These are phyloP conservation scores for Alternaria angustiovoidea DNA, from an alignment of 2,329 filamentous ascomycete genomes.

Conservation along the genomic window DNA sequence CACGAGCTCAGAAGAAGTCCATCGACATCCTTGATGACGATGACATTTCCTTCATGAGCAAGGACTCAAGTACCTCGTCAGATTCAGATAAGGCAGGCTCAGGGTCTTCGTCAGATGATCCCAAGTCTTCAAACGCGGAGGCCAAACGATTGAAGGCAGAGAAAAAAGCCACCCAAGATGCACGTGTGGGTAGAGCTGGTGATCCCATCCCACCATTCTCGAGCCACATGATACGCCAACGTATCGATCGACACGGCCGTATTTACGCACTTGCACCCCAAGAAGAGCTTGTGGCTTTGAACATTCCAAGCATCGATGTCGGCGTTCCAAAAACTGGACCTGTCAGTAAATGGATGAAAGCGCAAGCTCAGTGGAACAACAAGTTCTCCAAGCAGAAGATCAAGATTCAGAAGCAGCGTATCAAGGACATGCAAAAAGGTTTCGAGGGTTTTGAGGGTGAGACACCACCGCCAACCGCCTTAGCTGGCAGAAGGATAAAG, in stretches of 20 bases:
- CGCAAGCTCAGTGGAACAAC: conserved; percentile 75
- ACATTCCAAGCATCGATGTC: conserved; percentile 70
- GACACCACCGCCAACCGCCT: conserved; percentile 80
- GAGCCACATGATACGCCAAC: conserved; percentile 90
- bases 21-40: conserved; percentile 87
- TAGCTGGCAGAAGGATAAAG: conserved; percentile 73
- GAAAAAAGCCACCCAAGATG: conserved; percentile 18
- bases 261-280: conserved; percentile 73
- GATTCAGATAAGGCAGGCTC: conserved; percentile 21
- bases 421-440: conserved; percentile 75
- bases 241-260: conserved; percentile 79
- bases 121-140: conserved; percentile 23
- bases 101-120: conserved; percentile 35
- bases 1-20: conserved; percentile 77
- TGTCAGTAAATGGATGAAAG: conserved; percentile 81
- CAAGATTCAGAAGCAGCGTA: conserved; percentile 75
- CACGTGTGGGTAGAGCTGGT: conserved; percentile 79
- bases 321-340: conserved; percentile 82
- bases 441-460: conserved; percentile 77
- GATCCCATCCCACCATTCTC: conserved; percentile 82
- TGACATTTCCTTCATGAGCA: conserved; percentile 76
- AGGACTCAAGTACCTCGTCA: conserved; percentile 51
- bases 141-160: conserved; percentile 26
- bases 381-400: conserved; percentile 75
- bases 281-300: conserved; percentile 70